Conservation (phyloP, 1,284 basidiomycete genomes). For the Spongispora temasekensis region DNA sequence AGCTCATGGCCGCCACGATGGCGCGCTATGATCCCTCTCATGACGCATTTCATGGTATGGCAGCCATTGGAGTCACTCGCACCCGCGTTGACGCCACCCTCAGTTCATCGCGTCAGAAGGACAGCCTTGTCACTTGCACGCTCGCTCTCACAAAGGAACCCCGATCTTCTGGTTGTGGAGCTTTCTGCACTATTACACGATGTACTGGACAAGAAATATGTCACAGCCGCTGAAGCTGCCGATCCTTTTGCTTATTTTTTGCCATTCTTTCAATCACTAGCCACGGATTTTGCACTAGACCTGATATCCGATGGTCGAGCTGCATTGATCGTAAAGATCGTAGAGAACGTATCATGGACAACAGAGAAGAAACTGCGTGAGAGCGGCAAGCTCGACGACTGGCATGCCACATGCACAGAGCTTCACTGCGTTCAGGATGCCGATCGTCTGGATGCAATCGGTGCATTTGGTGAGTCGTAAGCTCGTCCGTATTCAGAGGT, state of each 20-base stretch:
- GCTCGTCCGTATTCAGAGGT: background rate
- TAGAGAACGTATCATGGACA: slow-evolving; percentile 86
- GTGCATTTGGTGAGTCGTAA: slow-evolving; percentile 71
- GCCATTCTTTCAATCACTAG: slow-evolving; percentile 60
- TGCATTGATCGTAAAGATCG: slow-evolving; percentile 55
- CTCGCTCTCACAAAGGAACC: slow-evolving; percentile 40
- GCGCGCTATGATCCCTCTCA: slow-evolving; percentile 87
- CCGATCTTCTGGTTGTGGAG: slow-evolving; percentile 77
- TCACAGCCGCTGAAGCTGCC: slow-evolving; percentile 53
- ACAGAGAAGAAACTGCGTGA: slow-evolving; percentile 76
- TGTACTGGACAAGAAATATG: slow-evolving; percentile 85
- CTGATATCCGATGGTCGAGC: slow-evolving; percentile 64
- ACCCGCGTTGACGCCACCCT: slow-evolving; percentile 6
- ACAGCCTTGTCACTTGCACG: slow-evolving; percentile 72
- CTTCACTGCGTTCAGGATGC: slow-evolving; percentile 93
- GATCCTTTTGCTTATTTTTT: slow-evolving; percentile 68
- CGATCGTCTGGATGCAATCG: slow-evolving; percentile 90
- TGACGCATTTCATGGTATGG: slow-evolving; percentile 82
- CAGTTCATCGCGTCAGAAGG: slow-evolving; percentile 81
- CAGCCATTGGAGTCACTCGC: background rate
- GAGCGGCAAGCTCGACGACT: slow-evolving; percentile 57
- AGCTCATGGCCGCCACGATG: slow-evolving; percentile 77
- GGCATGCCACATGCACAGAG: slow-evolving; percentile 79
- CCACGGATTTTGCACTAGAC: slow-evolving; percentile 46
- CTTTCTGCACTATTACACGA: slow-evolving; percentile 89